A percentile compares a stretch with the other conserved stretches of the same genome.
phyloP scores from a whole-genome alignment of 345 rosid species.

The Lagerstroemia speciosa region DNA sequence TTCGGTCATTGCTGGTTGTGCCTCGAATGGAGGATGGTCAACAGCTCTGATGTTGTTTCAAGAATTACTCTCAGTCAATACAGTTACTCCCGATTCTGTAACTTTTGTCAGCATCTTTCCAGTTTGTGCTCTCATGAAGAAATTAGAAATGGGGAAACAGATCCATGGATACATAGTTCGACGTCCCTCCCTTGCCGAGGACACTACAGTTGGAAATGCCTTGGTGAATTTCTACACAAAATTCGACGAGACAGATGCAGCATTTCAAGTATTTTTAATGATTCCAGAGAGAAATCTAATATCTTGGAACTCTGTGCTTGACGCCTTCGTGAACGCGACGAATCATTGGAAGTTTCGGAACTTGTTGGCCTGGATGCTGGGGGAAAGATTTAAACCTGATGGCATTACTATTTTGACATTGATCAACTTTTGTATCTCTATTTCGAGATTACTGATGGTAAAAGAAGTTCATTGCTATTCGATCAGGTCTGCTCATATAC shows the following conservation, averaged over 20 bases:
- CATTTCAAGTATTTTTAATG: conserved; percentile 36
- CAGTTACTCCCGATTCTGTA: conserved; percentile 45
- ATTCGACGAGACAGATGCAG: conserved; percentile 40
- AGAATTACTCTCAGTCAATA: conserved; percentile 30
- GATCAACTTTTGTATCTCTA: conserved; percentile 24
- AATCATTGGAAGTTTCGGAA: conserved; percentile 30
- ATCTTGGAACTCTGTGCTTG: conserved; percentile 62
- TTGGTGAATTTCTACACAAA: conserved; percentile 58
- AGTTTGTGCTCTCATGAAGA: conserved; percentile 45
- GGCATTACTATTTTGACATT: conserved; percentile 37
- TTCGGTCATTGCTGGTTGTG: conserved; percentile 63
- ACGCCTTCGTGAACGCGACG: conserved; percentile 32
- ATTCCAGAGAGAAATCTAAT: conserved; percentile 38
- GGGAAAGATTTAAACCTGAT: conserved; percentile 44
- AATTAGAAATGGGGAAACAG: conserved; percentile 38
- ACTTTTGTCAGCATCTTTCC: conserved; percentile 61
- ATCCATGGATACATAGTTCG: conserved; percentile 41
- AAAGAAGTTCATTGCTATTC: conserved; percentile 71
- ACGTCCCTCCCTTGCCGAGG: conserved; percentile 26
- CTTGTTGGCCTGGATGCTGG: conserved; percentile 35
- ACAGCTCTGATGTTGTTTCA: conserved; percentile 50
- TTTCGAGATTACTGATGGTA: conserved; percentile 28
- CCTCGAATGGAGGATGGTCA: conserved; percentile 48
- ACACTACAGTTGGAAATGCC: conserved; percentile 39
- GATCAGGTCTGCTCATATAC: conserved; percentile 38